Base-by-base conservation (phyloP, 306 rosid species). In the Leucaena leucocephala region DNA sequence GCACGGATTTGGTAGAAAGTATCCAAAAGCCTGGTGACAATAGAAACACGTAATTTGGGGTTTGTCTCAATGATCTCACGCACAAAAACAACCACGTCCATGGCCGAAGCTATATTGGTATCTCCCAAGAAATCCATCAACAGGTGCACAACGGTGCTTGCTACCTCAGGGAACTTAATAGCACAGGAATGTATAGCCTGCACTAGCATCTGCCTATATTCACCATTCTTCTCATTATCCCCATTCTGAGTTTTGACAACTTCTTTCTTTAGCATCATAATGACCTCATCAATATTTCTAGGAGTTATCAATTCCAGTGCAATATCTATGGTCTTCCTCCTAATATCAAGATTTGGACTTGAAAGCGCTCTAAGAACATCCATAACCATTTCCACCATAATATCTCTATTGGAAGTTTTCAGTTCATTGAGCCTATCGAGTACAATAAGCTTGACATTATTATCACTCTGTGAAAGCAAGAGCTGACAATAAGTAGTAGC, bases 101-200 rank as follows among this genome's bases (percentile, higher is more conserved):
- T 77, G 12, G 98, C 97, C 0, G 98, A 91, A 48, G 96, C 97
- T 34, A 88, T 89, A 82, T 93, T 93, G 52, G 86, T 40, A 77
- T 95, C 99, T 0, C 98, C 97, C 89, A 95, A 84, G 91, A 93
- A 95, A 82, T 95, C 99, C 99, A 95, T 95, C 86, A 95, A 75
- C 72, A 92, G 86, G 85, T 93, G 98, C 71, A 95, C 99, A 80
- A 95, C 99, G 1, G 97, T 89, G 87, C 98, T 91, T 0, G 99
- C 98, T 8, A 88, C 99, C 89, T 90, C 96, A 0, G 99, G 99
- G 84, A 93, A 95, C 94, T 93, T 95, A 45, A 93, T 86, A 4
- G 99, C 98, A 71, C 99, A 95, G 1, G 98, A 81, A 76, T 93
- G 97, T 19, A 95, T 95, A 0, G 99, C 97, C 39, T 91, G 98